Evolutionary conservation across 2,329 filamentous ascomycete genomes (phyloP).

Genomic region (Dactylellina leptospora): DNA sequence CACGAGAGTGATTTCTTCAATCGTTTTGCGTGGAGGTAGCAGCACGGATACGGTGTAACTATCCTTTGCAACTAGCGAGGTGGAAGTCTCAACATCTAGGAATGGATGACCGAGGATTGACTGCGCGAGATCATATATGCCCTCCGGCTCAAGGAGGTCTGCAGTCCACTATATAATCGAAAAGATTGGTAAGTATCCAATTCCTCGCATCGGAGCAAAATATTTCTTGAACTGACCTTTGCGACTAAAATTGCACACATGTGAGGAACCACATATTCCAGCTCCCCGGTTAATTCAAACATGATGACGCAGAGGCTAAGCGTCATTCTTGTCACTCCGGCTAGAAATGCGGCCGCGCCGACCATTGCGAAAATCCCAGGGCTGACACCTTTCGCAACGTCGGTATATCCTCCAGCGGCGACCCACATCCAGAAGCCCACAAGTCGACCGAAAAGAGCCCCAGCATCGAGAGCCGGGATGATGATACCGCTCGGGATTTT

Average conservation of each 20-base stretch:
- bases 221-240: slow-evolving; percentile 62
- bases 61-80: slow-evolving; percentile 61
- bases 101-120: slow-evolving; percentile 69
- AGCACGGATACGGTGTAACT: slow-evolving; percentile 63
- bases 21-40: slow-evolving; percentile 66
- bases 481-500: slow-evolving; percentile 71
- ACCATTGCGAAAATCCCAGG: slow-evolving; percentile 72
- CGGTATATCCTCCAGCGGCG: neutral
- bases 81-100: slow-evolving; percentile 65
- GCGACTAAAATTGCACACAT: slow-evolving; percentile 70
- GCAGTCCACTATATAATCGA: slow-evolving; percentile 63
- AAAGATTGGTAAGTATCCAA: neutral
- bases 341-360: slow-evolving; percentile 68
- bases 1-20: slow-evolving; percentile 67
- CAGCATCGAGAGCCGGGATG: slow-evolving; percentile 69
- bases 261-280: slow-evolving; percentile 68
- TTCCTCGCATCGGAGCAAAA: too few species aligned
- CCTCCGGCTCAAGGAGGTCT: slow-evolving; percentile 65
- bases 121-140: slow-evolving; percentile 70
- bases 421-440: slow-evolving; percentile 60
- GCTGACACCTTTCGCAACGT: slow-evolving; percentile 60
- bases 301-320: slow-evolving; percentile 69
- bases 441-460: slow-evolving; percentile 68
- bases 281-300: slow-evolving; percentile 70
- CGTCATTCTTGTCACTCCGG: slow-evolving; percentile 69